phyloP scores from a whole-genome alignment of 768 basidiomycete genomes.

The Suillus placidus region DNA sequence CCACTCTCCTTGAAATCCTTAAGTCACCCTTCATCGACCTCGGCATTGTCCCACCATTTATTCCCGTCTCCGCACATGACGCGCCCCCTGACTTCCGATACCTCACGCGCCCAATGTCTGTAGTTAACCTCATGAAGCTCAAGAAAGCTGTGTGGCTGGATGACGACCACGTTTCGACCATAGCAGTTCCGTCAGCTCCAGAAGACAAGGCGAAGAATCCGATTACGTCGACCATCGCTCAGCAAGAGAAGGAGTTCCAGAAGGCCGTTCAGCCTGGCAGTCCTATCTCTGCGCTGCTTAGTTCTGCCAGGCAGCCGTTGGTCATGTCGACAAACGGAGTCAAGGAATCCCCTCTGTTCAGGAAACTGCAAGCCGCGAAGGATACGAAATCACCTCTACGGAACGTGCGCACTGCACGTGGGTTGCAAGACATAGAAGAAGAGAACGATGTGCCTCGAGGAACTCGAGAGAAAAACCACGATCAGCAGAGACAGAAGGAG shows the following conservation, averaged over 20 bases:
- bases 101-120: conserved; percentile 60
- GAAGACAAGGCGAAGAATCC: conserved; percentile 37
- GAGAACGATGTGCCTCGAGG: conserved; percentile 44
- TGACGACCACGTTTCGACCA: conserved; percentile 52
- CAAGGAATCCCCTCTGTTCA: conserved; percentile 41
- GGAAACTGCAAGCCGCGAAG: conserved; percentile 59
- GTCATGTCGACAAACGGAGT: conserved; percentile 58
- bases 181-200: conserved; percentile 44
- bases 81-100: conserved; percentile 73
- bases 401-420: conserved; percentile 40
- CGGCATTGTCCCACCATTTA: conserved; percentile 78
- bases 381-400: conserved; percentile 57
- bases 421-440: conserved; percentile 49
- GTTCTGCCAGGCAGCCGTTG: conserved; percentile 85
- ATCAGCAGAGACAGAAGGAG: conserved; percentile 62
- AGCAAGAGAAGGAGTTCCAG: conserved; percentile 96
- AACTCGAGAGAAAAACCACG: conserved; percentile 41
- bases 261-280: conserved; percentile 93
- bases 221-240: conserved; percentile 64
- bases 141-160: conserved; percentile 66
- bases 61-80: conserved; percentile 81
- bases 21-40: conserved; percentile 81
- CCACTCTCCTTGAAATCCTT: conserved; percentile 83
- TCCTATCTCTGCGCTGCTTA: conserved; percentile 89
- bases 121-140: conserved; percentile 70